Conservation (phyloP, 2,329 filamentous ascomycete genomes). For the Colletotrichum endophyticum region DNA sequence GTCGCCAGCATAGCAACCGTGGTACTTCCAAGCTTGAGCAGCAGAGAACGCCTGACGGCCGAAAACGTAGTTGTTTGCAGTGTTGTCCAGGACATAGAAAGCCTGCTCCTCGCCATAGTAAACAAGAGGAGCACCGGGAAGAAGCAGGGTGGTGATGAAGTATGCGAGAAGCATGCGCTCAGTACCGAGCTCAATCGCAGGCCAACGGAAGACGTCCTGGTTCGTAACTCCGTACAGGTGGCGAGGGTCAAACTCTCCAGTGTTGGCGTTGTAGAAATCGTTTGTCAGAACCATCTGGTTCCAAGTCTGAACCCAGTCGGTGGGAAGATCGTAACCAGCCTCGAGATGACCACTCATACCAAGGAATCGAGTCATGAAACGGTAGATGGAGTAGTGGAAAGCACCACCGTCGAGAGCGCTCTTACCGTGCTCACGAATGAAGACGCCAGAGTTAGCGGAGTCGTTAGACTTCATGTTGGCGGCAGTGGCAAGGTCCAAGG, state of each 20-base stretch:
- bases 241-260: slow-evolving; percentile 65
- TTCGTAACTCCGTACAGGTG: slow-evolving; percentile 70
- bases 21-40: slow-evolving; percentile 66
- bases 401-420: slow-evolving; percentile 49
- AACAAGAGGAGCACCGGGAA: slow-evolving; percentile 65
- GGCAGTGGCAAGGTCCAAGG: slow-evolving; percentile 16
- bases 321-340: slow-evolving; percentile 33
- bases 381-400: slow-evolving; percentile 42
- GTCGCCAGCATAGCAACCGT: slow-evolving; percentile 66
- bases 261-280: slow-evolving; percentile 65
- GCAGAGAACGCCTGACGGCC: slow-evolving; percentile 68
- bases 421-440: slow-evolving; percentile 61
- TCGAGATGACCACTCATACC: slow-evolving; percentile 35
- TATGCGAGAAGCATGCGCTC: slow-evolving; percentile 61
- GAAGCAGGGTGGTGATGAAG: slow-evolving; percentile 62
- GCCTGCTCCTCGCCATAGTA: slow-evolving; percentile 72
- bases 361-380: slow-evolving; percentile 33
- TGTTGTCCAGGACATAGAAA: slow-evolving; percentile 68
- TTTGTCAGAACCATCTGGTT: slow-evolving; percentile 61
- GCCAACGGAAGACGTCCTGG: slow-evolving; percentile 71
- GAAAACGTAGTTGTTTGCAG: slow-evolving; percentile 68
- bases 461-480: slow-evolving; percentile 21
- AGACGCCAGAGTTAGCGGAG: slow-evolving; percentile 28
- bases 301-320: slow-evolving; percentile 55
- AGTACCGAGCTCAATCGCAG: slow-evolving; percentile 60